Conservation (phyloP, 495 filamentous ascomycete species). For the Aspergillus sclerotioniger region DNA sequence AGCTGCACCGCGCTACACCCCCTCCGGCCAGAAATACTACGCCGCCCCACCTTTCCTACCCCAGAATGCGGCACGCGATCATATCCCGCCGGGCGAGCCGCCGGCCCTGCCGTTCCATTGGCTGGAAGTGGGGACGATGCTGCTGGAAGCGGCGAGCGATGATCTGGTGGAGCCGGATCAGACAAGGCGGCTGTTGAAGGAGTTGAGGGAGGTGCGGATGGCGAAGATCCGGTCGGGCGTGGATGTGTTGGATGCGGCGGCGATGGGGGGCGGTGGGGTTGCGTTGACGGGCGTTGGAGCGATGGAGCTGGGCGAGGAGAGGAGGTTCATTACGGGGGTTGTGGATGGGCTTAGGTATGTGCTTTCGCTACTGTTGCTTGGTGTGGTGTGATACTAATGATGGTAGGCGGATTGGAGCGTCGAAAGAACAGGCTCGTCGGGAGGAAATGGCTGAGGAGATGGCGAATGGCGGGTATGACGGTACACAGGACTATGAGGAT, state of each 20-base stretch:
- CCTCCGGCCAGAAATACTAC: constrained; percentile 42
- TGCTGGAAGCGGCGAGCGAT: constrained; percentile 80
- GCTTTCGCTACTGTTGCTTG: not conserved
- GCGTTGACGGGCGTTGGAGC: constrained; percentile 81
- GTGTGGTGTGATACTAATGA: constrained; percentile 3
- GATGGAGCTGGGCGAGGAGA: constrained; percentile 85
- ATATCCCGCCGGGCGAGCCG: constrained; percentile 22
- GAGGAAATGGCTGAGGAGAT: constrained; percentile 47
- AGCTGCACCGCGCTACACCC: constrained; percentile 38
- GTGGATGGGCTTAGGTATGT: constrained; percentile 77
- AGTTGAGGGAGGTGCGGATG: constrained; percentile 82
- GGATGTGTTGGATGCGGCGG: constrained; percentile 63
- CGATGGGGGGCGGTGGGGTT: constrained; percentile 61
- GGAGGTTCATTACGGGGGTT: constrained; percentile 79
- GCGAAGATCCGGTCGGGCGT: constrained; percentile 82
- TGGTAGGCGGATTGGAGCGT: constrained; percentile 43
- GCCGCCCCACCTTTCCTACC: constrained; percentile 42
- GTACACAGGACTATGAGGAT: constrained; percentile 44
- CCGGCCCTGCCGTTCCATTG: constrained; percentile 88
- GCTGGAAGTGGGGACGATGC: constrained; percentile 81
- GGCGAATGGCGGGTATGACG: constrained; percentile 39
- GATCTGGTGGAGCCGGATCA: constrained; percentile 75
- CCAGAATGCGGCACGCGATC: constrained; percentile 39
- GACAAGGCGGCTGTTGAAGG: constrained; percentile 72
- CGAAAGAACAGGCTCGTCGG: constrained; percentile 47